Conservation (phyloP, 345 rosid species). For the Noccaea bulbosa region DNA sequence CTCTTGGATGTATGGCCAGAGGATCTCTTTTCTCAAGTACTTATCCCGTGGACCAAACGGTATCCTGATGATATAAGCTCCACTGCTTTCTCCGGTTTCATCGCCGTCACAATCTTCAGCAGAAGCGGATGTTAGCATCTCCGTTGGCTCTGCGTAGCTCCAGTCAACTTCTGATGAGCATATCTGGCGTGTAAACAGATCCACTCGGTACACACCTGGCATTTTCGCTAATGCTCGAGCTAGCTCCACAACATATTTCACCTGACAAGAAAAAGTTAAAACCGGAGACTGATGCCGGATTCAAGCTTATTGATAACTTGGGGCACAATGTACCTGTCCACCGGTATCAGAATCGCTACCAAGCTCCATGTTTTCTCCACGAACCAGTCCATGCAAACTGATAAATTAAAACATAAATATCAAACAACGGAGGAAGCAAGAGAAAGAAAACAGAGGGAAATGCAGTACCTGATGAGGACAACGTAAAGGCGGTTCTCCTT, state of each 20-base stretch:
- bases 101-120: slow-evolving; percentile 63
- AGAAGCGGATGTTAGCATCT: slow-evolving; percentile 72
- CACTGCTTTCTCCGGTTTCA: slow-evolving; percentile 90
- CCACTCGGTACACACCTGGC: slow-evolving; percentile 98
- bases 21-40: slow-evolving; percentile 76
- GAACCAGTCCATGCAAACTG: slow-evolving; percentile 94
- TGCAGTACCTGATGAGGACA: slow-evolving; percentile 78
- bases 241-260: slow-evolving; percentile 97
- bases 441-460: background rate
- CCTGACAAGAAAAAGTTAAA: slow-evolving; percentile 48
- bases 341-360: slow-evolving; percentile 99
- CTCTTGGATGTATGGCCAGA: slow-evolving; percentile 93
- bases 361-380: slow-evolving; percentile 98
- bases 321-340: slow-evolving; percentile 69
- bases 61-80: slow-evolving; percentile 89
- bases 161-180: slow-evolving; percentile 89
- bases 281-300: background rate
- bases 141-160: slow-evolving; percentile 98
- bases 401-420: background rate
- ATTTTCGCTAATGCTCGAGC: slow-evolving; percentile 89
- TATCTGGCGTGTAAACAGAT: slow-evolving; percentile 90
- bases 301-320: background rate
- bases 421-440: slow-evolving; percentile 1
- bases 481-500: slow-evolving; percentile 87
- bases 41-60: slow-evolving; percentile 93